A percentile compares a stretch with the other conserved stretches of the same genome.
These are phyloP conservation scores for Alternaria ethzedia DNA, from an alignment of 2,329 filamentous ascomycete genomes.

Conservation along the genomic window DNA sequence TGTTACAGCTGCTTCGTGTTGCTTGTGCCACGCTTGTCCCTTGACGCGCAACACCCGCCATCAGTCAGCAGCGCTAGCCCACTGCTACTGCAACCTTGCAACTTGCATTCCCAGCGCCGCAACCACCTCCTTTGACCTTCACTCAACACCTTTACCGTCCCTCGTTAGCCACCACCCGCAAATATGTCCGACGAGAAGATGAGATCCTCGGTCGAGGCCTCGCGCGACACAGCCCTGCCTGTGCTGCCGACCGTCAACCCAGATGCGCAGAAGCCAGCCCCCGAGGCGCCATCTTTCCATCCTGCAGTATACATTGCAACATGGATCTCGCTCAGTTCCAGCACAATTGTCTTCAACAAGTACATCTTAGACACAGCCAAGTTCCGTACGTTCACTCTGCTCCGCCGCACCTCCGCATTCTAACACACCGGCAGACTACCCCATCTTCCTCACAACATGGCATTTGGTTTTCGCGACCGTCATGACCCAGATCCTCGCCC, in stretches of 20 bases:
- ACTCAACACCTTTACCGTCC: constrained; percentile 22
- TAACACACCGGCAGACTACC: constrained; percentile 42
- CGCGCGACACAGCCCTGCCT: constrained; percentile 65
- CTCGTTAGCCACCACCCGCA: constrained; percentile 25
- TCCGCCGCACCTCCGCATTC: constrained; percentile 13
- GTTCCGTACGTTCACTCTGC: constrained; percentile 69
- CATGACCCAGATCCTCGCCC: constrained; percentile 92
- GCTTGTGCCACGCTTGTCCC: constrained; percentile 31
- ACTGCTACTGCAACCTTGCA: constrained; percentile 16
- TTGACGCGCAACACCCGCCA: constrained; percentile 7
- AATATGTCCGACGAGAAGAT: constrained; percentile 77
- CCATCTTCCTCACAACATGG: constrained; percentile 83
- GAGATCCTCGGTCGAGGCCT: constrained; percentile 79
- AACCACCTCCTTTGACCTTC: constrained; percentile 23
- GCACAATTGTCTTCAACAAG: constrained; percentile 99
- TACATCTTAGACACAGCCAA: constrained; percentile 87
- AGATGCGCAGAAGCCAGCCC: constrained; percentile 69
- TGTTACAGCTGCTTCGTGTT: constrained; percentile 22
- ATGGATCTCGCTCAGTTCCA: constrained; percentile 92
- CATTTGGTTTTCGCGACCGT: constrained; percentile 91
- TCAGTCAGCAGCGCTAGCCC: constrained; percentile 32
- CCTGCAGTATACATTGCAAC: constrained; percentile 83
- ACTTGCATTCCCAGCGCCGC: constrained; percentile 20
- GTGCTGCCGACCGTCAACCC: constrained; percentile 84
- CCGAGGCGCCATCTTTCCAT: constrained; percentile 69